Evolutionary conservation across 345 rosid genomes (phyloP).

Genomic region (Corchorus capsularis): DNA sequence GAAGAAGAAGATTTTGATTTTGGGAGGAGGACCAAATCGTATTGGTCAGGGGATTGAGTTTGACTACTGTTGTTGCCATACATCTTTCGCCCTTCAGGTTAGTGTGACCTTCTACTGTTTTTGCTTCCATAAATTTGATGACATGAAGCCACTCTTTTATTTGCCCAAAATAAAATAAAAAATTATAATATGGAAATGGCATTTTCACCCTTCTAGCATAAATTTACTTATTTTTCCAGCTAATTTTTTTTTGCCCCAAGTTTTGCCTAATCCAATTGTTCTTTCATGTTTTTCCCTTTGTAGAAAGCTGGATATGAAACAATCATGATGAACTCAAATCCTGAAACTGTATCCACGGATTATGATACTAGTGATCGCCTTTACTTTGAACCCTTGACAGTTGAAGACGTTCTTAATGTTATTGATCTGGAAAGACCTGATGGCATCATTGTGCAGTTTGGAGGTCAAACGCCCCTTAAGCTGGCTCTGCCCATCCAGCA

Average conservation of each 20-base stretch:
- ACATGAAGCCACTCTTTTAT: neutral
- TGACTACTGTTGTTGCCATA: slow-evolving; percentile 98
- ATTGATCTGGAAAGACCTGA: slow-evolving; percentile 91
- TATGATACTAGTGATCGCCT: slow-evolving; percentile 97
- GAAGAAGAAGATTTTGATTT: slow-evolving; percentile 83
- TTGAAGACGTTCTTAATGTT: slow-evolving; percentile 86
- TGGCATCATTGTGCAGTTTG: slow-evolving; percentile 96
- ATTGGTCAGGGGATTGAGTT: slow-evolving; percentile 98
- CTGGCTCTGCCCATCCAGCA: slow-evolving; percentile 82
- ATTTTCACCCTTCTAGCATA: neutral
- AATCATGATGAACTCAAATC: slow-evolving; percentile 97
- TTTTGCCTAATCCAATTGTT: too few species aligned
- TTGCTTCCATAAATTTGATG: neutral
- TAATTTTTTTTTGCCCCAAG: neutral
- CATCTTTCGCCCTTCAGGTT: slow-evolving; percentile 96
- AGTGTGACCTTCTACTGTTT: slow-evolving; percentile 19
- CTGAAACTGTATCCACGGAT: slow-evolving; percentile 96
- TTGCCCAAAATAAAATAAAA: too few species aligned
- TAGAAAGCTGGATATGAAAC: slow-evolving; percentile 98
- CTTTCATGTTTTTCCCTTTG: slow-evolving; percentile 17
- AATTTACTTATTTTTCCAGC: neutral
- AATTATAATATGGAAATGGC: too few species aligned
- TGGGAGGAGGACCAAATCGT: slow-evolving; percentile 98
- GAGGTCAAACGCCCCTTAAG: slow-evolving; percentile 97
- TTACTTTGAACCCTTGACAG: slow-evolving; percentile 90